phyloP scores from a whole-genome alignment of 2,329 filamentous ascomycete genomes.

The Zasmidium citrigriseum region DNA sequence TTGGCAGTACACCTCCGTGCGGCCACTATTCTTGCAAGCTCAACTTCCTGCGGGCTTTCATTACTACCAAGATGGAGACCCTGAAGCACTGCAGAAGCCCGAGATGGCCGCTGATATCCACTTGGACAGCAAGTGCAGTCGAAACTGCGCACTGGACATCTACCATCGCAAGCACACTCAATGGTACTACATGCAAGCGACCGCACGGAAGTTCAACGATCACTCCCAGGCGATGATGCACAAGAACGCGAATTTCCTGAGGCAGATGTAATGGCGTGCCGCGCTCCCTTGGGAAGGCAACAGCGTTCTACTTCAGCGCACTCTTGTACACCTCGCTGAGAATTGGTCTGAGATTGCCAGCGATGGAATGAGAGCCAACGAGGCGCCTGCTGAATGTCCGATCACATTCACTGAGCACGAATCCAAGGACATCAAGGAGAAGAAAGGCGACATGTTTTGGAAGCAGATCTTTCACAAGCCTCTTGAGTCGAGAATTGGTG shows the following conservation, averaged over 20 bases:
- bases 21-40: conserved; percentile 18
- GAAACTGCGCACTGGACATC: conserved; percentile 15
- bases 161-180: conserved; percentile 27
- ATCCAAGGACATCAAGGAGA: too few species aligned
- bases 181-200: conserved; percentile 28
- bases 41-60: conserved; percentile 35
- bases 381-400: too few species aligned
- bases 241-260: conserved; percentile 17
- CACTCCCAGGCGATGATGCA: conserved; percentile 26
- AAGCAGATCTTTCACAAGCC: too few species aligned
- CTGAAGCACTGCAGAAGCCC: conserved; percentile 22
- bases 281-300: conserved; percentile 31
- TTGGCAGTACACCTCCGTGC: conserved; percentile 18
- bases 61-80: conserved; percentile 33
- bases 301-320: conserved; percentile 25
- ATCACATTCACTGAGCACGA: too few species aligned
- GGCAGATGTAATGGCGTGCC: conserved; percentile 22
- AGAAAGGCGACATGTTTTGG: too few species aligned
- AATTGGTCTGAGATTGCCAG: conserved; percentile 14
- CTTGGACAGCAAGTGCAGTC: conserved; percentile 19
- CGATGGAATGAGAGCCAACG: neutral
- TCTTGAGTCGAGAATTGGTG: too few species aligned
- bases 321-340: conserved; percentile 18
- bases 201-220: conserved; percentile 7
- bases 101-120: conserved; percentile 18